Conservation (phyloP, 2,329 filamentous ascomycete species). For the Colletotrichum agaves region DNA sequence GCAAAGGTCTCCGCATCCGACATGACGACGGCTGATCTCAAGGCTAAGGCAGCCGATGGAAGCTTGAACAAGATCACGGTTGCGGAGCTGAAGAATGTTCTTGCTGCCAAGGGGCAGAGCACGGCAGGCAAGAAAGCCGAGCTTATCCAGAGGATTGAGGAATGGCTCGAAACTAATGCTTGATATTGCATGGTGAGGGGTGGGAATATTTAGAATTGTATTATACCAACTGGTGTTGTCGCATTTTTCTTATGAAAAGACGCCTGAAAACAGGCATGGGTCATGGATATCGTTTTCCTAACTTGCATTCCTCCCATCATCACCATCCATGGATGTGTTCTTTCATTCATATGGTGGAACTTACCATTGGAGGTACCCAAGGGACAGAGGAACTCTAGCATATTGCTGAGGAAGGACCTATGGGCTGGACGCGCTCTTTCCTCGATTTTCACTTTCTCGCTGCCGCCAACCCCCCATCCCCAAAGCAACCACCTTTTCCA, state of each 20-base stretch:
- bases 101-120: slow-evolving; percentile 59
- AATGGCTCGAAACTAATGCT: slow-evolving; percentile 64
- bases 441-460: too few species aligned
- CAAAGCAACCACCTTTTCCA: too few species aligned
- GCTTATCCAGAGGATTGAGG: slow-evolving; percentile 64
- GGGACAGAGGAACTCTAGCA: too few species aligned
- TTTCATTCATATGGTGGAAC: neutral
- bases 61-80: slow-evolving; percentile 66
- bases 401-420: too few species aligned
- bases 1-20: slow-evolving; percentile 47
- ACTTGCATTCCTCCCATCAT: too few species aligned
- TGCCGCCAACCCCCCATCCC: too few species aligned
- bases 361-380: too few species aligned
- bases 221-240: neutral
- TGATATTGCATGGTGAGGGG: slow-evolving; percentile 18
- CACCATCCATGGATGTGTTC: too few species aligned
- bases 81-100: slow-evolving; percentile 60
- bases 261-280: neutral
- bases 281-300: too few species aligned
- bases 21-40: slow-evolving; percentile 59
- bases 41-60: slow-evolving; percentile 53
- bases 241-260: neutral
- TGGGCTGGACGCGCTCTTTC: too few species aligned
- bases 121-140: slow-evolving; percentile 64
- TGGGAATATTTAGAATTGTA: neutral